A percentile compares a stretch with the other conserved stretches of the same genome.
Evolutionary conservation across 2,329 filamentous ascomycete species (phyloP).

Genomic region (Cladosporium sphaerospermum): DNA sequence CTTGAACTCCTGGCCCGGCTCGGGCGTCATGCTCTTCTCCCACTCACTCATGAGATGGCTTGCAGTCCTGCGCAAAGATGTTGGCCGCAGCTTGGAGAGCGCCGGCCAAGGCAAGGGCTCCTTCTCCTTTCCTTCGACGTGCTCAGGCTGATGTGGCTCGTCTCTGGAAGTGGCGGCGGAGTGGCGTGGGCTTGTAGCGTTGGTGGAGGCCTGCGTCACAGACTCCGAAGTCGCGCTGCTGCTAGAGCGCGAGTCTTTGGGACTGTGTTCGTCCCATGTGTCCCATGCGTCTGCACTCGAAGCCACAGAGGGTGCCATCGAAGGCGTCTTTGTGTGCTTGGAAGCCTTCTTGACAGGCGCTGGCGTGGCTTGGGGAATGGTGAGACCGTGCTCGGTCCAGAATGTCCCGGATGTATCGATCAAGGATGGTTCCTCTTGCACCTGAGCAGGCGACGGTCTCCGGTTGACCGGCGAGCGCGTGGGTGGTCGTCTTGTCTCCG

Average conservation of each 20-base stretch:
- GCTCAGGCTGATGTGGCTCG: constrained; percentile 12
- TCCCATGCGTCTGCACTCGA: constrained; percentile 26
- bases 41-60: constrained; percentile 83
- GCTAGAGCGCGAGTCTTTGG: constrained; percentile 20
- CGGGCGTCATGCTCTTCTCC: constrained; percentile 63
- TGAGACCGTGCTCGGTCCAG: constrained; percentile 24
- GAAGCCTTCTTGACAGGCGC: constrained; percentile 22
- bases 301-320: constrained; percentile 17
- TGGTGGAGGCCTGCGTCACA: constrained; percentile 2
- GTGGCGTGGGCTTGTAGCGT: constrained; percentile 4
- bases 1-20: constrained; percentile 11
- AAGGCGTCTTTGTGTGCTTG: constrained; percentile 19
- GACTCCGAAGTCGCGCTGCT: constrained; percentile 11
- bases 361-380: constrained; percentile 13
- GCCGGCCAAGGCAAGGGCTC: constrained; percentile 57
- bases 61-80: constrained; percentile 75
- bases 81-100: constrained; percentile 65
- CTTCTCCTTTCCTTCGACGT: constrained; percentile 25
- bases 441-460: not conserved
- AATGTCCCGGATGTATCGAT: constrained; percentile 16
- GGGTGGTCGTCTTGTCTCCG: constrained; percentile 14
- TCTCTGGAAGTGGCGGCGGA: constrained; percentile 17
- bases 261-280: constrained; percentile 25
- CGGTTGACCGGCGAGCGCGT: constrained; percentile 11
- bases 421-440: constrained; percentile 2